Percentiles rank a stretch among this genome's conserved stretches.
phyloP scores from a whole-genome alignment of 495 filamentous ascomycete species.

The Hyaloscypha bicolor region DNA sequence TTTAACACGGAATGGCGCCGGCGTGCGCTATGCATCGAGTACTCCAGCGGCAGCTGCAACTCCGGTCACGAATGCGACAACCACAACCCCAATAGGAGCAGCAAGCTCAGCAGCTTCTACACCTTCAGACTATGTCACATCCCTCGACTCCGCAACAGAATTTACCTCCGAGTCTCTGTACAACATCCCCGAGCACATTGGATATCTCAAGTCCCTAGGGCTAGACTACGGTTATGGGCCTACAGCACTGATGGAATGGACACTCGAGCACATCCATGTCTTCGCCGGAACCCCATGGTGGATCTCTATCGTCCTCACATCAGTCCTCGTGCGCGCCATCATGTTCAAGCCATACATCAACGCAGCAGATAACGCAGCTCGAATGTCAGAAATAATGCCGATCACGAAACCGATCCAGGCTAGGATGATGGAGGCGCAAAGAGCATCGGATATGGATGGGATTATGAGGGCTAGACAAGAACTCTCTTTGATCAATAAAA shows the following conservation, averaged over 20 bases:
- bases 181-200: slow-evolving; percentile 69
- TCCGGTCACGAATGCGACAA: not conserved
- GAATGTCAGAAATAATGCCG: slow-evolving; percentile 48
- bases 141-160: slow-evolving; percentile 33
- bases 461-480: slow-evolving; percentile 47
- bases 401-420: slow-evolving; percentile 51
- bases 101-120: slow-evolving; percentile 22
- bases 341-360: slow-evolving; percentile 66
- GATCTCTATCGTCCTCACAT: slow-evolving; percentile 65
- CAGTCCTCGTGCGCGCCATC: slow-evolving; percentile 61
- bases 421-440: slow-evolving; percentile 47
- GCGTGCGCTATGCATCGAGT: slow-evolving; percentile 37
- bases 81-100: slow-evolving; percentile 19
- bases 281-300: slow-evolving; percentile 78
- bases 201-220: slow-evolving; percentile 80
- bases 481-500: slow-evolving; percentile 49
- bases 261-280: slow-evolving; percentile 82
- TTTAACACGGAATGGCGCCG: slow-evolving; percentile 29
- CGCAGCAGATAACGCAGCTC: slow-evolving; percentile 60
- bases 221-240: slow-evolving; percentile 85
- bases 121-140: slow-evolving; percentile 27
- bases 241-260: slow-evolving; percentile 66
- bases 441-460: slow-evolving; percentile 41
- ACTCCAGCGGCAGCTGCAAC: slow-evolving; percentile 8
- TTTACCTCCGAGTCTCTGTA: slow-evolving; percentile 44